A percentile compares a stretch with the other conserved stretches of the same genome.
These are phyloP conservation scores for Calonectria henricotiae DNA, from an alignment of 2,329 filamentous ascomycete species.

Conservation along the genomic window DNA sequence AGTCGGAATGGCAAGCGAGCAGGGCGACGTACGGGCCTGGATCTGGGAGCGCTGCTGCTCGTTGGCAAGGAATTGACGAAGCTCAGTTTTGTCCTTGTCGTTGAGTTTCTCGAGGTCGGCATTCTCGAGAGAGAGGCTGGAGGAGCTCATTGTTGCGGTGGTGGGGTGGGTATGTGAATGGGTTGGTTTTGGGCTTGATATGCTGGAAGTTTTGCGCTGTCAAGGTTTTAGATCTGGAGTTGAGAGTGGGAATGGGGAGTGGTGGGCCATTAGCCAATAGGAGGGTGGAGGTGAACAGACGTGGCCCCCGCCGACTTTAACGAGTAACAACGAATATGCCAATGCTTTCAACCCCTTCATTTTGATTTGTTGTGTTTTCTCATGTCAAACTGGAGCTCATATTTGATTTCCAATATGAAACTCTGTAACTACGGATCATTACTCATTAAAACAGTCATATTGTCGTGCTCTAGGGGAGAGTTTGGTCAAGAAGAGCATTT, in stretches of 20 bases:
- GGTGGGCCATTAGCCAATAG: conserved; percentile 29
- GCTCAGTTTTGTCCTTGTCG: conserved; percentile 87
- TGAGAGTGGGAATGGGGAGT: conserved; percentile 12
- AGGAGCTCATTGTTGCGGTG: conserved; percentile 56
- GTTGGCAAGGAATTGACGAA: conserved; percentile 88
- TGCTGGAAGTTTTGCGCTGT: conserved; percentile 34
- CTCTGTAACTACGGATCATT: too few relatives aligned
- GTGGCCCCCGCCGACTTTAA: not conserved
- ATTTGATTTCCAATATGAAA: too few relatives aligned
- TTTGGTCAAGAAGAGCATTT: too few relatives aligned
- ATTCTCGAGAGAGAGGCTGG: conserved; percentile 62
- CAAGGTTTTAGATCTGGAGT: conserved; percentile 38
- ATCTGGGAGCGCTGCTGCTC: conserved; percentile 88
- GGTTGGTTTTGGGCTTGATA: conserved; percentile 2
- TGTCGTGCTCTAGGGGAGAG: too few relatives aligned
- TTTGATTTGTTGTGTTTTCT: too few relatives aligned
- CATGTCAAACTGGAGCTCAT: too few relatives aligned
- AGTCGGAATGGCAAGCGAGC: conserved; percentile 29
- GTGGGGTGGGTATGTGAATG: conserved; percentile 4
- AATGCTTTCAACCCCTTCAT: not conserved
- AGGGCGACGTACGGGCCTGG: conserved; percentile 70
- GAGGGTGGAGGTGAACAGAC: not conserved
- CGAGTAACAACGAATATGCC: too few relatives aligned
- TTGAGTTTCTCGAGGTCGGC: conserved; percentile 83
- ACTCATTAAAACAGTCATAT: too few relatives aligned